Conservation (phyloP, 2,329 filamentous ascomycete species). For the Herpotrichia juniperi region DNA sequence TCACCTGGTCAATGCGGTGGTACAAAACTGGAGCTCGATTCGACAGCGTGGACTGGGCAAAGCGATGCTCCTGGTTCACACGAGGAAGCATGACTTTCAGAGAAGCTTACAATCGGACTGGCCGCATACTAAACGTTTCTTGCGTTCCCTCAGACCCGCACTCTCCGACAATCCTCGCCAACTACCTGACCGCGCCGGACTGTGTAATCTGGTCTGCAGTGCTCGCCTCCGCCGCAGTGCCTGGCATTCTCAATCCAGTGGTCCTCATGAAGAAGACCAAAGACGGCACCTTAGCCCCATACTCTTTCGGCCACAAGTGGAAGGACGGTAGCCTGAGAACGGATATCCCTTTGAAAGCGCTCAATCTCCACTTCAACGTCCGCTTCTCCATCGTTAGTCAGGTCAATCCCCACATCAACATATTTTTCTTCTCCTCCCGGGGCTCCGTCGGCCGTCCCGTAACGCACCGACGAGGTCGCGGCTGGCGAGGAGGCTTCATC, state of each 20-base stretch:
- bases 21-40: constrained; percentile 93
- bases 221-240: constrained; percentile 91
- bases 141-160: constrained; percentile 97
- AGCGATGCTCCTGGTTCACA: constrained; percentile 85
- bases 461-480: constrained; percentile 88
- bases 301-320: constrained; percentile 99
- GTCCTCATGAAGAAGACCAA: constrained; percentile 88
- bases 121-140: constrained; percentile 91
- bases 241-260: constrained; percentile 92
- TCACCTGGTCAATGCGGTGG: constrained; percentile 82
- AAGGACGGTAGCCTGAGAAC: constrained; percentile 95
- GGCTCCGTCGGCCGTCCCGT: constrained; percentile 92
- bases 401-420: constrained; percentile 96
- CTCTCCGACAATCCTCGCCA: constrained; percentile 88
- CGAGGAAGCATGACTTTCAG: constrained; percentile 90
- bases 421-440: constrained; percentile 97
- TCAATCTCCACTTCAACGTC: constrained; percentile 98
- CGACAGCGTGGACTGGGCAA: constrained; percentile 91
- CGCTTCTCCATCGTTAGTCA: constrained; percentile 90
- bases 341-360: constrained; percentile 90
- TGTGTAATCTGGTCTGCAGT: constrained; percentile 99
- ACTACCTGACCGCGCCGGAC: constrained; percentile 93
- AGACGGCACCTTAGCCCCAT: constrained; percentile 80
- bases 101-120: constrained; percentile 92
- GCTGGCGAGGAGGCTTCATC: constrained; percentile 95